Evolutionary conservation across 768 basidiomycete genomes (phyloP).

Genomic region (Amanita phalloides): DNA sequence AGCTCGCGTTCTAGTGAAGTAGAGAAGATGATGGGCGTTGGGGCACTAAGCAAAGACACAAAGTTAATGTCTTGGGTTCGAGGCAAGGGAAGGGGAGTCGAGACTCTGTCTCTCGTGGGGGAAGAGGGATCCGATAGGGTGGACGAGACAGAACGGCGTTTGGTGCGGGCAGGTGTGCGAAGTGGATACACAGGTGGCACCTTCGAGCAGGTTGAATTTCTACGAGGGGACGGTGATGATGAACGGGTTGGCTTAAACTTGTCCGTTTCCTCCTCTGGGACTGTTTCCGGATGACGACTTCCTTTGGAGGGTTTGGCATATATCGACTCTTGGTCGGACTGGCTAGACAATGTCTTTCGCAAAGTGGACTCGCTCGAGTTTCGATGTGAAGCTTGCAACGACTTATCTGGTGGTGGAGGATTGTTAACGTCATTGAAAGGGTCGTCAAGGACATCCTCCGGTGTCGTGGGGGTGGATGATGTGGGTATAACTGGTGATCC

Average conservation of each 20-base stretch:
- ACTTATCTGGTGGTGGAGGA: neutral
- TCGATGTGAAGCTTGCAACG: constrained; percentile 25
- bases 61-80: constrained; percentile 46
- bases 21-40: constrained; percentile 78
- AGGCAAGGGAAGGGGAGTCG: constrained; percentile 23
- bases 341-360: constrained; percentile 25
- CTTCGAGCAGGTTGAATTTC: constrained; percentile 21
- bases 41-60: constrained; percentile 47
- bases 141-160: constrained; percentile 91
- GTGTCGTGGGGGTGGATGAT: constrained; percentile 46
- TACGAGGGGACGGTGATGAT: constrained; percentile 18
- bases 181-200: constrained; percentile 53
- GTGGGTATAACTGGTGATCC: constrained; percentile 28
- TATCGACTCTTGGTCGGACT: constrained; percentile 23
- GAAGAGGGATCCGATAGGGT: constrained; percentile 58
- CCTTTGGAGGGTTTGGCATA: constrained; percentile 20
- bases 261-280: constrained; percentile 39
- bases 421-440: constrained; percentile 23
- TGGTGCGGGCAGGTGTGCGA: constrained; percentile 90
- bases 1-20: constrained; percentile 73
- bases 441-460: constrained; percentile 36
- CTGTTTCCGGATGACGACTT: constrained; percentile 32
- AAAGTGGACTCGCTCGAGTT: constrained; percentile 53
- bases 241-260: constrained; percentile 11
- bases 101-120: constrained; percentile 34